phyloP scores from a whole-genome alignment of 129 eudicot genomes.

The Escallonia rubra region DNA sequence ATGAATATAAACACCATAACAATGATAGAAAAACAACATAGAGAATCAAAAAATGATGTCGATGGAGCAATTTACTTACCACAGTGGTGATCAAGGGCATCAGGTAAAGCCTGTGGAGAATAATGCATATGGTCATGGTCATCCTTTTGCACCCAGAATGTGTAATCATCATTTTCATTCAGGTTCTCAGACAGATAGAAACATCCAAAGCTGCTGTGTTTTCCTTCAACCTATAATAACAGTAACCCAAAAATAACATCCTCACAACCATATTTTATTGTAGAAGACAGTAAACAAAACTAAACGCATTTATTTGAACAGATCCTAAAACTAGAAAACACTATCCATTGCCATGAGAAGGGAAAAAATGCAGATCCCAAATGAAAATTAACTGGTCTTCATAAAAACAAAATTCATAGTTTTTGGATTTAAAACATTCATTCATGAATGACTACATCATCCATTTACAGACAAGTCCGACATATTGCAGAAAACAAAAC shows the following conservation, averaged over 20 bases:
- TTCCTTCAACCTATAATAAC: slow-evolving; percentile 72
- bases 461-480: too few species aligned
- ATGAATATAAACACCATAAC: background rate
- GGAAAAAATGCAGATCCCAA: too few species aligned
- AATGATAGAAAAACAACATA: background rate
- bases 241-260: slow-evolving; percentile 13
- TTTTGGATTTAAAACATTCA: too few species aligned
- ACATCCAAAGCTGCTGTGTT: slow-evolving; percentile 45
- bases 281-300: slow-evolving; percentile 3
- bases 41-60: background rate
- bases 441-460: too few species aligned
- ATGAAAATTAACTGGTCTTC: too few species aligned
- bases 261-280: background rate
- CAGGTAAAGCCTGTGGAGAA: slow-evolving; percentile 57
- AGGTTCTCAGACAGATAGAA: slow-evolving; percentile 86
- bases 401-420: too few species aligned
- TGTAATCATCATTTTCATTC: slow-evolving; percentile 67
- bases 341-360: too few species aligned
- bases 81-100: slow-evolving; percentile 27
- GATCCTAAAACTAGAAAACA: background rate
- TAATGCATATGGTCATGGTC: slow-evolving; percentile 37
- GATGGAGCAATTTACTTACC: slow-evolving; percentile 35
- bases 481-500: too few species aligned
- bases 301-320: background rate
- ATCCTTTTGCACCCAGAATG: slow-evolving; percentile 56